Evolutionary conservation across 192 early-diverging fungal genomes (phyloP).

Genomic region (Linnemannia elongata): DNA sequence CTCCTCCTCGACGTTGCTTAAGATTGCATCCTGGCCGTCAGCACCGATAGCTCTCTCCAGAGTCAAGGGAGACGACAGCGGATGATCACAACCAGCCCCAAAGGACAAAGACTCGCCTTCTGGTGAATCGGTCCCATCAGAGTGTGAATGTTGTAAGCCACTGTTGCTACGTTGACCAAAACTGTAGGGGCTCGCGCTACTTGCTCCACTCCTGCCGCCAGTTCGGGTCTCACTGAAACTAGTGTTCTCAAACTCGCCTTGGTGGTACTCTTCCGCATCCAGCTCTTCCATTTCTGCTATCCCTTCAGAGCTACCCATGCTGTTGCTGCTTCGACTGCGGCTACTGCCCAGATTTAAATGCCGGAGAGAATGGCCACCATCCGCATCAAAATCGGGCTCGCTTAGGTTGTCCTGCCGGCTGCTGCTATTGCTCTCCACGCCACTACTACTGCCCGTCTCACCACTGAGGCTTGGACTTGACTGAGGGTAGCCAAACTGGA

Average conservation of each 20-base stretch:
- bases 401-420: constrained; percentile 13
- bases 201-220: constrained; percentile 7
- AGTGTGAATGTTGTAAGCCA: background rate
- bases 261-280: background rate
- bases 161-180: background rate
- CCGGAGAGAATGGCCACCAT: constrained; percentile 3
- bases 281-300: constrained; percentile 7
- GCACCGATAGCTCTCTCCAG: background rate
- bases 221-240: background rate
- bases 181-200: constrained; percentile 14
- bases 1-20: constrained; percentile 34
- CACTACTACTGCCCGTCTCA: constrained; percentile 17
- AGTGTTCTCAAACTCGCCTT: background rate
- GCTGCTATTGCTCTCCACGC: constrained; percentile 34
- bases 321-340: background rate
- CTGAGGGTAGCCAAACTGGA: constrained; percentile 41
- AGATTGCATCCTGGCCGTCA: constrained; percentile 1
- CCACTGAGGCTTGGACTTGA: constrained; percentile 28
- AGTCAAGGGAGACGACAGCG: background rate
- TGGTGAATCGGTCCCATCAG: constrained; percentile 7
- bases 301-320: background rate
- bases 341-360: constrained; percentile 12
- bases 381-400: constrained; percentile 16
- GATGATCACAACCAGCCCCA: background rate
- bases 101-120: background rate